Conservation (phyloP, 495 filamentous ascomycete genomes). For the Rostrohypoxylon terebratum region DNA sequence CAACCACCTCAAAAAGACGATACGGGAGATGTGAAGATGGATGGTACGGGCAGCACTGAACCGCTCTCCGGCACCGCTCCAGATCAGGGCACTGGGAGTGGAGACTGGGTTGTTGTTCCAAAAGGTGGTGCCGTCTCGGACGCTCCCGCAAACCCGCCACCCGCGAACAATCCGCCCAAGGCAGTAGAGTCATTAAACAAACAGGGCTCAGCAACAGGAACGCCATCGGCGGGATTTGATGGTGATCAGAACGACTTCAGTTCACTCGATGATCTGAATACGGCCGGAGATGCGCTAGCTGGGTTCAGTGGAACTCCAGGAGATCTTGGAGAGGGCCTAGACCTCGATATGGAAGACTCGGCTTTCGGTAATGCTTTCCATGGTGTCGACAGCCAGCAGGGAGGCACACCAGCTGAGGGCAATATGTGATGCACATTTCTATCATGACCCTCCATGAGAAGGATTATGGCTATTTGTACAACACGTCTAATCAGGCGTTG, state of each 20-base stretch:
- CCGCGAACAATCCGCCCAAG: slow-evolving; percentile 27
- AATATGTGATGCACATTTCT: slow-evolving; percentile 37
- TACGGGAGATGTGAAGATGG: slow-evolving; percentile 53
- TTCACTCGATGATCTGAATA: slow-evolving; percentile 64
- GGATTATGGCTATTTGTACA: neutral
- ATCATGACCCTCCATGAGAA: neutral
- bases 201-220: slow-evolving; percentile 53
- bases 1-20: slow-evolving; percentile 38
- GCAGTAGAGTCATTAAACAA: slow-evolving; percentile 47
- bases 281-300: slow-evolving; percentile 61
- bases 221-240: slow-evolving; percentile 56
- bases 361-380: slow-evolving; percentile 70
- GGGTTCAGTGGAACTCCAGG: slow-evolving; percentile 56
- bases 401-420: slow-evolving; percentile 45
- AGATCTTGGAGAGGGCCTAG: slow-evolving; percentile 57
- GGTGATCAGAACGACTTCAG: slow-evolving; percentile 63
- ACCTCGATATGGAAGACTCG: slow-evolving; percentile 65
- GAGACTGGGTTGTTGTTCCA: slow-evolving; percentile 68
- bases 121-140: slow-evolving; percentile 56
- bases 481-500: neutral
- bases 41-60: slow-evolving; percentile 45
- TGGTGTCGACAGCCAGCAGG: slow-evolving; percentile 54
- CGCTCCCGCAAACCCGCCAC: slow-evolving; percentile 29
- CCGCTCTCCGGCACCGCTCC: slow-evolving; percentile 45
- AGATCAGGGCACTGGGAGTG: slow-evolving; percentile 58